Evolutionary conservation across 768 basidiomycete genomes (phyloP).

Genomic region (Strobilomyces dryophilus): DNA sequence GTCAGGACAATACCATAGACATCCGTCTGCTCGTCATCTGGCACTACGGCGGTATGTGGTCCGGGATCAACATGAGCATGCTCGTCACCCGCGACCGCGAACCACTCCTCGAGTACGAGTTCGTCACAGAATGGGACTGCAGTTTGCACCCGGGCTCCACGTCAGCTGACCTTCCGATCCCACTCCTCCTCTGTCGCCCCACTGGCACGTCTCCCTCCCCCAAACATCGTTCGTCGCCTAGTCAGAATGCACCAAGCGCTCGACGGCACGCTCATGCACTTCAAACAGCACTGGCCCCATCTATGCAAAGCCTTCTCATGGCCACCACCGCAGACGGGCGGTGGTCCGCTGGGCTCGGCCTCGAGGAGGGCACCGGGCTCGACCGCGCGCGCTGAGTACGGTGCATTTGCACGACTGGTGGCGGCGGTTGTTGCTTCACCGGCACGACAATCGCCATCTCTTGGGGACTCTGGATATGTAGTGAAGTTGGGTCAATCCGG

Average conservation of each 20-base stretch:
- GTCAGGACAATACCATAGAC: too few relatives aligned
- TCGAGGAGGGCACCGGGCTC: conserved; percentile 58
- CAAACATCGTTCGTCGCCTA: conserved; percentile 35
- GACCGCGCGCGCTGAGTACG: conserved; percentile 55
- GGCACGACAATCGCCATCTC: conserved; percentile 36
- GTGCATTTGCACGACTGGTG: conserved; percentile 97
- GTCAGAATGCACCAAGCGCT: conserved; percentile 74
- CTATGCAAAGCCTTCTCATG: conserved; percentile 97
- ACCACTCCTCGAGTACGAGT: conserved; percentile 90
- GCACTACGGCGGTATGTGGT: conserved; percentile 90
- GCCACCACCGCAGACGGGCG: conserved; percentile 53
- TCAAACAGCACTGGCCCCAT: conserved; percentile 86
- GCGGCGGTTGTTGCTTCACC: conserved; percentile 63
- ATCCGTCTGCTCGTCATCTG: conserved; percentile 83
- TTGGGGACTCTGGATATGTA: not conserved
- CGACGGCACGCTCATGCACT: conserved; percentile 95
- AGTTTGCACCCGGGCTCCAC: conserved; percentile 45
- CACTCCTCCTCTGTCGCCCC: too few relatives aligned
- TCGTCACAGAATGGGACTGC: conserved; percentile 98
- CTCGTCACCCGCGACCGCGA: conserved; percentile 83
- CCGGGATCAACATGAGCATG: conserved; percentile 98
- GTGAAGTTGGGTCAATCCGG: not conserved
- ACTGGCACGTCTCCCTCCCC: not conserved
- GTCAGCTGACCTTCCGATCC: not conserved
- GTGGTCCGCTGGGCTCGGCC: conserved; percentile 65